phyloP scores from a whole-genome alignment of 768 basidiomycete genomes.

The Leccinum obscurum region DNA sequence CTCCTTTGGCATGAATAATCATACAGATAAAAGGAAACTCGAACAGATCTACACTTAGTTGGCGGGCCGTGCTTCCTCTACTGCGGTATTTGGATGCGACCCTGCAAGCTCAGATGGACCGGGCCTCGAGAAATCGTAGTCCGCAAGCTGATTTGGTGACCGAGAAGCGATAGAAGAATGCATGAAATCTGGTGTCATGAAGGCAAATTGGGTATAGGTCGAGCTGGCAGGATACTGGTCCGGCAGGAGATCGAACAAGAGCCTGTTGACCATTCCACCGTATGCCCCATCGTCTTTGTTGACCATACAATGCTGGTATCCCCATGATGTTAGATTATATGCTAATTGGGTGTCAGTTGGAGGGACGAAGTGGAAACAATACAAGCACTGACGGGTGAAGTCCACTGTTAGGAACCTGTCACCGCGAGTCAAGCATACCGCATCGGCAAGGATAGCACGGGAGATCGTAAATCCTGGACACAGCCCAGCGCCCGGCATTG shows the following conservation, averaged over 20 bases:
- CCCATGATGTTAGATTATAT: constrained; percentile 77
- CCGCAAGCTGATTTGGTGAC: constrained; percentile 31
- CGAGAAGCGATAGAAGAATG: constrained; percentile 44
- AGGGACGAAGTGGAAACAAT: not conserved
- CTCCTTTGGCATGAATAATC: too few species aligned
- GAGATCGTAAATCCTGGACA: constrained; percentile 86
- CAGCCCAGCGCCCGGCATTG: constrained; percentile 68
- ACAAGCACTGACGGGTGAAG: constrained; percentile 60
- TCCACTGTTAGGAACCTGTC: constrained; percentile 80
- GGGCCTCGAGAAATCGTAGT: constrained; percentile 65
- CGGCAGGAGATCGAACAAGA: constrained; percentile 73
- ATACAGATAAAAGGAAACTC: too few species aligned
- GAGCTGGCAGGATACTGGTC: constrained; percentile 63
- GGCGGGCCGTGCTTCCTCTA: too few species aligned
- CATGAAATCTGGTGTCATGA: constrained; percentile 56
- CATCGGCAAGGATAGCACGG: constrained; percentile 80
- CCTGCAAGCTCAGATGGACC: too few species aligned
- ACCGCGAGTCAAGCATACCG: constrained; percentile 72
- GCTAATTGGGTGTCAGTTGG: constrained; percentile 40
- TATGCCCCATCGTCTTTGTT: constrained; percentile 67
- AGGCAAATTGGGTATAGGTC: constrained; percentile 79
- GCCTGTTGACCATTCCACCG: constrained; percentile 73
- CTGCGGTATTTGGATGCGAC: too few species aligned
- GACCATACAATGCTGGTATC: constrained; percentile 68
- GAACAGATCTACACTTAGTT: too few species aligned